Evolutionary conservation across 2,329 filamentous ascomycete genomes (phyloP), one percentile per base, ranked within the genome.

Genomic region (Colletotrichum trifolii): DNA sequence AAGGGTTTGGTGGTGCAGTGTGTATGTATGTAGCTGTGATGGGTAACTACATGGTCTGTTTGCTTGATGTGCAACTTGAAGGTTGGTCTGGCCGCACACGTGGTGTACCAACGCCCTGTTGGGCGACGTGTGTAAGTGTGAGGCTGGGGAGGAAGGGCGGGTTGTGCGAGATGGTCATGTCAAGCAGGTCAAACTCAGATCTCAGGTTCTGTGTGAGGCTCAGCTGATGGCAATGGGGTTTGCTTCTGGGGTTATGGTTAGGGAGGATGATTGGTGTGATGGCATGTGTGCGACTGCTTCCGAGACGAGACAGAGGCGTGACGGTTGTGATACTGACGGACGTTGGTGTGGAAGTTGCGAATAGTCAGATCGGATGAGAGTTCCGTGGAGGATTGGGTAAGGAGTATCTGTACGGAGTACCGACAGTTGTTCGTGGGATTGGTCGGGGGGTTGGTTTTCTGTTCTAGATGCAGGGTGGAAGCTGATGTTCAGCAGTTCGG

Each of bases 241-340:
- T 33, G 13, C 42, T 46, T 56, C 33, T 38, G 4, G 25, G 25
- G 25, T 25, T 25, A 25, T 25, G 25, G 15, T 9, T 2, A 12
- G 12, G 34, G 2, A 9, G 43, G 25, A 17, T 35, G 8, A 34
- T 57, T 25, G 34, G n/a, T 43, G 13, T 11, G 42, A 36, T 17
- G 54, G 42, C 9, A 12, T 34, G 12, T 7, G 15, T 46, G 25
- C 25, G 25, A 25, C 42, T 13, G 47, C 42, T 38, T 42, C 61
- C 61, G 61, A 60, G 61, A 64, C 57, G 60, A 55, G 48, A 54
- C 60, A 33, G 17, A 55, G 55, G 55, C 48, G 49, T n/a, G 55
- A 15, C 8, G 43, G 38, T n/a, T 55, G 48, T 43, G 54, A 5
- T 25, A 17, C 39, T 40, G 40, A 34, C 10, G 8, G 11, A 15